Percentiles rank a stretch among this genome's conserved stretches.
phyloP scores from a whole-genome alignment of 2,329 filamentous ascomycete species.

The Cryphonectria radicalis region DNA sequence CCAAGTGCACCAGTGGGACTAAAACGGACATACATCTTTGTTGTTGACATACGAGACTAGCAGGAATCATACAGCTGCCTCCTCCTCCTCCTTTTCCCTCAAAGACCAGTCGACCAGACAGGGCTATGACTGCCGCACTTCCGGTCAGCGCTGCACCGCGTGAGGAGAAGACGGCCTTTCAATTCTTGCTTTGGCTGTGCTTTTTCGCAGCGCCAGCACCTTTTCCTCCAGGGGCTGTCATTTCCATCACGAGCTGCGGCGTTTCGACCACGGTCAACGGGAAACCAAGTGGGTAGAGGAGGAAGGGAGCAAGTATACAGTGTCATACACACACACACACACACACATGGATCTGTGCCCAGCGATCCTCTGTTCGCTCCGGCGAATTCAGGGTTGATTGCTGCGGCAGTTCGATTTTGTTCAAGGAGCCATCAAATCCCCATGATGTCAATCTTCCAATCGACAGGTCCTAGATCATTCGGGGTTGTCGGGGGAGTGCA shows the following conservation, averaged over 20 bases:
- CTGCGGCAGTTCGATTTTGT: constrained; percentile 83
- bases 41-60: constrained; percentile 13
- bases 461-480: constrained; percentile 92
- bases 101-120: not conserved
- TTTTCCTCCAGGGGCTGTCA: constrained; percentile 18
- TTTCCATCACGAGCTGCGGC: constrained; percentile 23
- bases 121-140: not conserved
- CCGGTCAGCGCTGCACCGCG: constrained; percentile 6
- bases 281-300: not conserved
- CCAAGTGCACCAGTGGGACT: constrained; percentile 64
- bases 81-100: not conserved
- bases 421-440: constrained; percentile 76
- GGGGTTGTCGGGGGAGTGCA: constrained; percentile 57
- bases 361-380: constrained; percentile 69
- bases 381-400: constrained; percentile 74
- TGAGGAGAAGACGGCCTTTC: constrained; percentile 27
- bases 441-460: constrained; percentile 89
- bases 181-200: too few relatives aligned
- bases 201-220: not conserved
- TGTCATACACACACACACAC: not conserved
- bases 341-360: constrained; percentile 76
- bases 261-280: not conserved
- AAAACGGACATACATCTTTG: constrained; percentile 62
- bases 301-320: not conserved
- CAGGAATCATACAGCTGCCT: constrained; percentile 8